phyloP scores from a whole-genome alignment of 1,284 basidiomycete species.

The Cutaneotrichosporon sp. region DNA sequence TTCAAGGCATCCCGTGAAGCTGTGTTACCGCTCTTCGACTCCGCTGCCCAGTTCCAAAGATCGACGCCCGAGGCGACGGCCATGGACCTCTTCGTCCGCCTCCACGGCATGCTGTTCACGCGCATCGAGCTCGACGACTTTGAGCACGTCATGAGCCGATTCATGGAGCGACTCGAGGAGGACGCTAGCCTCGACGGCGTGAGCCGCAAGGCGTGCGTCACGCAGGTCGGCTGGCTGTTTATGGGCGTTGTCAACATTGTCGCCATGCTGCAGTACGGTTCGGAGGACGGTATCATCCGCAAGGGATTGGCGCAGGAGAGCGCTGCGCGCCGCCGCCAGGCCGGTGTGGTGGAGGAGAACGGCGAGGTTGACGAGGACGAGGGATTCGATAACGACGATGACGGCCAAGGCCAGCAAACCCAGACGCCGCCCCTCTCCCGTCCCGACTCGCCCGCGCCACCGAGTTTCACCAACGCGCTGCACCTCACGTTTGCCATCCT shows the following conservation, averaged over 20 bases:
- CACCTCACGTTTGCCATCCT: conserved; percentile 79
- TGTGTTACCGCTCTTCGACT: conserved; percentile 79
- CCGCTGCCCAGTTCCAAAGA: conserved; percentile 64
- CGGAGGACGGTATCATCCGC: conserved; percentile 68
- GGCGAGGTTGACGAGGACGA: conserved; percentile 35
- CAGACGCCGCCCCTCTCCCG: background rate
- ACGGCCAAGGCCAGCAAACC: background rate
- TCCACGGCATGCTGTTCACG: conserved; percentile 96
- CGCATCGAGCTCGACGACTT: conserved; percentile 92
- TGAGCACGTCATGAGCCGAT: conserved; percentile 70
- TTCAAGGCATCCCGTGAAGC: conserved; percentile 84
- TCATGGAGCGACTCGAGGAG: conserved; percentile 74
- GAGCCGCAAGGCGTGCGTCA: conserved; percentile 49
- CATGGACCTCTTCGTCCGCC: conserved; percentile 79
- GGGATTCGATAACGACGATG: conserved; percentile 12
- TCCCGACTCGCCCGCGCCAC: conserved; percentile 54
- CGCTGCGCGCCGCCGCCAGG: conserved; percentile 44
- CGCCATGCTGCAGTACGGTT: conserved; percentile 82
- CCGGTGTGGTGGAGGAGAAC: conserved; percentile 52
- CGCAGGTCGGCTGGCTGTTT: conserved; percentile 92
- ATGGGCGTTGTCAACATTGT: conserved; percentile 84
- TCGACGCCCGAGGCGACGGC: conserved; percentile 73
- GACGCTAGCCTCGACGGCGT: conserved; percentile 63
- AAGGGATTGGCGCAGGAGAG: conserved; percentile 55
- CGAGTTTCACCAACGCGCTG: conserved; percentile 68